These are phyloP conservation scores for Pestalotiopsis sp. DNA, from an alignment of 2,329 filamentous ascomycete species.

Conservation along the genomic window DNA sequence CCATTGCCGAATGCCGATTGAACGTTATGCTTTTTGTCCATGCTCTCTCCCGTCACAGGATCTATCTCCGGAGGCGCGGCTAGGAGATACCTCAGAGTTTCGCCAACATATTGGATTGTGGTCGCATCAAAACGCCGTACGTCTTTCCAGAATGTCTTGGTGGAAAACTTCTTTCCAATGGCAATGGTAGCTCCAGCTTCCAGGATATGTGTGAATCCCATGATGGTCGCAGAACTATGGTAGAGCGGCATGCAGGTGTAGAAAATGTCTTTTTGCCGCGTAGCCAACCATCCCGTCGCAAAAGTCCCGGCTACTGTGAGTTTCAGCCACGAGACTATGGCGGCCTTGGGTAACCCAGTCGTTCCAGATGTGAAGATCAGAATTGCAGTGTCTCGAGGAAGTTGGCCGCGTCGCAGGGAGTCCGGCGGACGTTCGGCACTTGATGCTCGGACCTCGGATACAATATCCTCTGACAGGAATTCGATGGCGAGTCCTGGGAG, in stretches of 20 bases:
- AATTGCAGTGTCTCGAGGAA: conserved; percentile 60
- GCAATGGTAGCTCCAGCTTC: conserved; percentile 64
- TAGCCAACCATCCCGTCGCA: conserved; percentile 53
- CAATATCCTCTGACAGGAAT: conserved; percentile 58
- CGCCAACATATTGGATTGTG: conserved; percentile 83
- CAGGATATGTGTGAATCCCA: conserved; percentile 66
- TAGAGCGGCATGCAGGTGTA: conserved; percentile 92
- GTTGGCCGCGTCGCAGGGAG: conserved; percentile 50
- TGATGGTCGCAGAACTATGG: conserved; percentile 74
- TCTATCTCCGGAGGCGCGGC: conserved; percentile 64
- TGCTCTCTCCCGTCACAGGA: conserved; percentile 61
- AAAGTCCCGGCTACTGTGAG: conserved; percentile 54
- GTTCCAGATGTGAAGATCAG: conserved; percentile 87
- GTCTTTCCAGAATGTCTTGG: conserved; percentile 74
- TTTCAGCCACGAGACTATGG: conserved; percentile 74
- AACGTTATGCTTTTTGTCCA: conserved; percentile 74
- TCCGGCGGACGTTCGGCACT: conserved; percentile 59
- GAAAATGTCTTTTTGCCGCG: conserved; percentile 66
- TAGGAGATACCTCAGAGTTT: conserved; percentile 81
- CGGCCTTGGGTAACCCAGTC: conserved; percentile 80
- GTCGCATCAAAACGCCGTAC: conserved; percentile 71
- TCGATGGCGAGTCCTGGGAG: conserved; percentile 57
- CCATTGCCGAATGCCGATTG: conserved; percentile 81
- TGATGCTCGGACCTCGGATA: conserved; percentile 52
- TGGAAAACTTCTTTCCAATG: conserved; percentile 77